Conservation (phyloP, 306 rosid species). For the Malus fusca region DNA sequence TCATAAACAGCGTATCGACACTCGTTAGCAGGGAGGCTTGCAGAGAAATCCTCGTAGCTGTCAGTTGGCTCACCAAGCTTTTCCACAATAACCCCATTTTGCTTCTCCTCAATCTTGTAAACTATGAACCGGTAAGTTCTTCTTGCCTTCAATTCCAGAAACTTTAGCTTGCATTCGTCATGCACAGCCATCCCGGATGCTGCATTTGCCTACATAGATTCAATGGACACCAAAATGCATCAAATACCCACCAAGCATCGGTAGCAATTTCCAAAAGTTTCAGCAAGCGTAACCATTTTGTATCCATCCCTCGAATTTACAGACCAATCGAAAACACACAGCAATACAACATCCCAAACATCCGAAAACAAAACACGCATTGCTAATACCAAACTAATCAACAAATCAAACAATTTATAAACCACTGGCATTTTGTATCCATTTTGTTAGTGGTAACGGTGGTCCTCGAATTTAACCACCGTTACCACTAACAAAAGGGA, state of each 20-base stretch:
- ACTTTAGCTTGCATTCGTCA: slow-evolving; percentile 45
- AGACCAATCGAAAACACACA: background rate
- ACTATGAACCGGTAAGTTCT: slow-evolving; percentile 44
- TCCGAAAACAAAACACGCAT: background rate
- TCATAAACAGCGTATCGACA: slow-evolving; percentile 54
- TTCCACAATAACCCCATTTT: slow-evolving; percentile 42
- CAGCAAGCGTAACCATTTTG: background rate
- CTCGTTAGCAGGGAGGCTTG: slow-evolving; percentile 41
- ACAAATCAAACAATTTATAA: background rate
- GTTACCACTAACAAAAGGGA: background rate
- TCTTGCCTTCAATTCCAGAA: slow-evolving; percentile 45
- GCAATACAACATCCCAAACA: background rate
- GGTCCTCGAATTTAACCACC: background rate
- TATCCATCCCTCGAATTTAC: background rate
- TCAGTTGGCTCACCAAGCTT: slow-evolving; percentile 37
- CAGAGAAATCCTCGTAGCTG: slow-evolving; percentile 38
- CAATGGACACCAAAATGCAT: background rate
- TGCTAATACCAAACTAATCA: background rate
- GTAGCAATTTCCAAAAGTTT: background rate
- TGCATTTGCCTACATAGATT: slow-evolving; percentile 34
- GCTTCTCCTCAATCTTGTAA: slow-evolving; percentile 45
- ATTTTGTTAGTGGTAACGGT: too few species aligned
- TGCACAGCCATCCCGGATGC: slow-evolving; percentile 55
- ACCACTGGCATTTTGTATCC: background rate
- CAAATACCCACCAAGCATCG: background rate